Conservation (phyloP, 495 filamentous ascomycete species). For the Melanomma pulvis-pyrius region DNA sequence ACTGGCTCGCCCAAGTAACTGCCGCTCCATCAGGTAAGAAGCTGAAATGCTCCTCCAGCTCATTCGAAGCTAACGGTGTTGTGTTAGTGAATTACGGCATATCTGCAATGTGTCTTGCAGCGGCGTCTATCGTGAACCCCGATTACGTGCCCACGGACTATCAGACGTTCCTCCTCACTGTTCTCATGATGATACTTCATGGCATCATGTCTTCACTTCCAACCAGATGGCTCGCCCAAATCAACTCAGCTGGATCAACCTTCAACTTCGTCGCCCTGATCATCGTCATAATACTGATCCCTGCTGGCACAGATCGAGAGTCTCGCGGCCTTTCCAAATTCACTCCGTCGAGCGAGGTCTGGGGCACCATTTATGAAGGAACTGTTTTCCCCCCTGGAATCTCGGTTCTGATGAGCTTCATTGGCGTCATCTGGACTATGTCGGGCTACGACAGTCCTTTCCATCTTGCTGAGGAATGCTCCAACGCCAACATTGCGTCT, state of each 20-base stretch:
- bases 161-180: constrained; percentile 71
- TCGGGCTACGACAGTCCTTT: constrained; percentile 74
- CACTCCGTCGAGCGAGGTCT: constrained; percentile 63
- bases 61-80: background rate
- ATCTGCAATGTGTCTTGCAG: constrained; percentile 74
- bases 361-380: constrained; percentile 69
- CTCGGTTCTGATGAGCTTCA: constrained; percentile 75
- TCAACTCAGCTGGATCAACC: constrained; percentile 74
- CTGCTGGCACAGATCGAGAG: constrained; percentile 48
- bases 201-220: constrained; percentile 73
- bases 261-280: constrained; percentile 74
- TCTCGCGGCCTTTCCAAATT: constrained; percentile 63
- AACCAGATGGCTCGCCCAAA: constrained; percentile 72
- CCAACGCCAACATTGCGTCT: constrained; percentile 73
- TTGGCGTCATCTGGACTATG: constrained; percentile 69
- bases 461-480: constrained; percentile 77
- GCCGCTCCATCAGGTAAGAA: constrained; percentile 32
- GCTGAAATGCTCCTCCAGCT: background rate
- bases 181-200: constrained; percentile 71
- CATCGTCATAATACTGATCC: constrained; percentile 70
- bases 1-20: constrained; percentile 69
- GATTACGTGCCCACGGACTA: constrained; percentile 65
- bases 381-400: constrained; percentile 74
- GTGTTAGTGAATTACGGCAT: constrained; percentile 58
- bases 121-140: constrained; percentile 68